Conservation (phyloP, 768 basidiomycete genomes). For the Flagelloscypha sp. region DNA sequence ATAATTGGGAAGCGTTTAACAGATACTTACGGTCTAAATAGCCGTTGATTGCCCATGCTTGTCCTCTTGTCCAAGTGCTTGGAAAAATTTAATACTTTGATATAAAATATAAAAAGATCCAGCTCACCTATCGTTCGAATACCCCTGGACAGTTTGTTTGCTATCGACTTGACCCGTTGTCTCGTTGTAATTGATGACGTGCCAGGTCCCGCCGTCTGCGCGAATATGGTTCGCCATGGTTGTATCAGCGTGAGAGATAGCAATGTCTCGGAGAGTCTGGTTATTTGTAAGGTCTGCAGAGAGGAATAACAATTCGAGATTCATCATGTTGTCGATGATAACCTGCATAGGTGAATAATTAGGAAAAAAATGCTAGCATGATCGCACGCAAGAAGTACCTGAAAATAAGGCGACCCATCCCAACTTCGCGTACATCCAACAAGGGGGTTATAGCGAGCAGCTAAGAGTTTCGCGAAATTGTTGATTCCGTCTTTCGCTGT, state of each 20-base stretch:
- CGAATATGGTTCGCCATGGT: constrained; percentile 63
- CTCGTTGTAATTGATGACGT: constrained; percentile 60
- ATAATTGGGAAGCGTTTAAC: background rate
- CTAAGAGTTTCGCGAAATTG: constrained; percentile 48
- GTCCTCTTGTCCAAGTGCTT: constrained; percentile 70
- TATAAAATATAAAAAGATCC: background rate
- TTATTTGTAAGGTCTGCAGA: constrained; percentile 54
- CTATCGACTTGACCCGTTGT: constrained; percentile 53
- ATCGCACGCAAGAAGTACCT: constrained; percentile 20
- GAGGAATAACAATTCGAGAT: constrained; percentile 57
- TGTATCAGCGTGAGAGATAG: constrained; percentile 55
- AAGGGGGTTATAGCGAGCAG: constrained; percentile 44
- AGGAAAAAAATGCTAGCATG: constrained; percentile 1
- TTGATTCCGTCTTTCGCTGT: constrained; percentile 50
- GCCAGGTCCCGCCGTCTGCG: constrained; percentile 52
- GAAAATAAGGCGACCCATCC: constrained; percentile 58
- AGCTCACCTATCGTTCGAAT: constrained; percentile 36
- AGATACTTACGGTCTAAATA: constrained; percentile 53
- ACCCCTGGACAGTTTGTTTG: constrained; percentile 55
- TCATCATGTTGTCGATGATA: constrained; percentile 80
- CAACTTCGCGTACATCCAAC: constrained; percentile 70
- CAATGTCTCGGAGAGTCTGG: constrained; percentile 48
- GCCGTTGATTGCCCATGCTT: constrained; percentile 66
- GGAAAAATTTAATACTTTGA: background rate
- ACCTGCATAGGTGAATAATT: constrained; percentile 28